Evolutionary conservation across 768 basidiomycete genomes (phyloP).

Genomic region (Mycena indigotica): DNA sequence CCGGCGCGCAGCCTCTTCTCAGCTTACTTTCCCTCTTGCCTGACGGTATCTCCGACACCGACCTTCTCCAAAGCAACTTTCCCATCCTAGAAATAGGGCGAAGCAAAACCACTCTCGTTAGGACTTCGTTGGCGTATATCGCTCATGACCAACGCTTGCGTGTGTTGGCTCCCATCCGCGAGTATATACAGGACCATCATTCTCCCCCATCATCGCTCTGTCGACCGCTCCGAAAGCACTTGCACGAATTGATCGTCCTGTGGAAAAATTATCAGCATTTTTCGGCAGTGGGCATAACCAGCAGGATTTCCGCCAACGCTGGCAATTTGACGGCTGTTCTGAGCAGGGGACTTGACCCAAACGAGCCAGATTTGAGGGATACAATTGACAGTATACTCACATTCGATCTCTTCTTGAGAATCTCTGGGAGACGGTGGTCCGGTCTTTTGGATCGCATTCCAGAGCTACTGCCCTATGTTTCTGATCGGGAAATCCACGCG

Average conservation of each 20-base stretch:
- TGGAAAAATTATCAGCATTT: conserved; percentile 19
- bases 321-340: conserved; percentile 12
- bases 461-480: background rate
- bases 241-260: conserved; percentile 6
- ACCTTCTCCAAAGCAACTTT: background rate
- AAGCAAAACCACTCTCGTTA: background rate
- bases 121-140: conserved; percentile 1
- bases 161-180: background rate
- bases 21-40: conserved; percentile 1
- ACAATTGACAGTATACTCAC: conserved; percentile 8
- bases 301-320: conserved; percentile 5
- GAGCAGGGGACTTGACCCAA: conserved; percentile 1
- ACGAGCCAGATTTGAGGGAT: conserved; percentile 10
- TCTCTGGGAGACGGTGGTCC: background rate
- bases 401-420: conserved; percentile 7
- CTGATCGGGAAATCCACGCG: background rate
- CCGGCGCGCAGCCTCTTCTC: background rate
- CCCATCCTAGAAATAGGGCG: background rate
- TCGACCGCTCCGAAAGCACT: conserved; percentile 9
- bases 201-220: conserved; percentile 4
- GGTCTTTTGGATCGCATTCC: conserved; percentile 6
- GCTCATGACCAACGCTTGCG: background rate
- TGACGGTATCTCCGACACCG: background rate
- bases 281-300: background rate
- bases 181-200: background rate